A percentile compares a stretch with the other conserved stretches of the same genome.
phyloP scores from a whole-genome alignment of 352 stramenopile species.

The Phytophthora litchii region DNA sequence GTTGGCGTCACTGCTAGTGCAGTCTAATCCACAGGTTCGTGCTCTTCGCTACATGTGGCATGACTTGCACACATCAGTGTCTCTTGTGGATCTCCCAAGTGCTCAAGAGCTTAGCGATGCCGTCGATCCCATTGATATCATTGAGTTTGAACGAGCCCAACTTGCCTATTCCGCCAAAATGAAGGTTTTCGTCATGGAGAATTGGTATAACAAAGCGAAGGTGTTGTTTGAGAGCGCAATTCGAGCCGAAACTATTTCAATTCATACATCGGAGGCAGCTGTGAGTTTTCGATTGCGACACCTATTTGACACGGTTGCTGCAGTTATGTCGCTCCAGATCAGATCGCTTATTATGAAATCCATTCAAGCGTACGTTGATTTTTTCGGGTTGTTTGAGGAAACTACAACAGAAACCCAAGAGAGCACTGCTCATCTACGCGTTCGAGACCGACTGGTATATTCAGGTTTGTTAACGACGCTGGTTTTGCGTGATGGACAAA shows the following conservation, averaged over 20 bases:
- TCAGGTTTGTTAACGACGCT: slow-evolving; percentile 31
- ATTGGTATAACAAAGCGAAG: slow-evolving; percentile 62
- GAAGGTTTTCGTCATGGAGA: slow-evolving; percentile 55
- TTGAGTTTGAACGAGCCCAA: slow-evolving; percentile 61
- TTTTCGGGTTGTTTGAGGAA: slow-evolving; percentile 65
- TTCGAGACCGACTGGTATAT: not conserved
- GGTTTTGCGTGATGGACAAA: slow-evolving; percentile 23
- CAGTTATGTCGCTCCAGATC: slow-evolving; percentile 80
- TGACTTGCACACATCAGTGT: slow-evolving; percentile 50
- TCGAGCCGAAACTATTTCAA: slow-evolving; percentile 32
- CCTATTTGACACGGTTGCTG: slow-evolving; percentile 64
- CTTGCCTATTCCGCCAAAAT: slow-evolving; percentile 49
- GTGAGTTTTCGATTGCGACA: slow-evolving; percentile 42
- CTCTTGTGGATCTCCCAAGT: slow-evolving; percentile 56
- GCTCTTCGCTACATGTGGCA: slow-evolving; percentile 67
- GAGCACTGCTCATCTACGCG: not conserved
- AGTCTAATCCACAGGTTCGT: slow-evolving; percentile 56
- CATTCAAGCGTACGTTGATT: slow-evolving; percentile 62
- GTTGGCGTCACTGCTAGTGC: slow-evolving; percentile 48
- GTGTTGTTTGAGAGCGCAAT: slow-evolving; percentile 54
- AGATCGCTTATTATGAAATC: slow-evolving; percentile 70
- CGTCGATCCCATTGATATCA: slow-evolving; percentile 43
- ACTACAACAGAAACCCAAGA: slow-evolving; percentile 12
- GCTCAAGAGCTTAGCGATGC: slow-evolving; percentile 26
- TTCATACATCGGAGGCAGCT: slow-evolving; percentile 27